These are phyloP conservation scores for Hansenula anomala DNA, from an alignment of 1,139 yeast genomes.

Conservation along the genomic window DNA sequence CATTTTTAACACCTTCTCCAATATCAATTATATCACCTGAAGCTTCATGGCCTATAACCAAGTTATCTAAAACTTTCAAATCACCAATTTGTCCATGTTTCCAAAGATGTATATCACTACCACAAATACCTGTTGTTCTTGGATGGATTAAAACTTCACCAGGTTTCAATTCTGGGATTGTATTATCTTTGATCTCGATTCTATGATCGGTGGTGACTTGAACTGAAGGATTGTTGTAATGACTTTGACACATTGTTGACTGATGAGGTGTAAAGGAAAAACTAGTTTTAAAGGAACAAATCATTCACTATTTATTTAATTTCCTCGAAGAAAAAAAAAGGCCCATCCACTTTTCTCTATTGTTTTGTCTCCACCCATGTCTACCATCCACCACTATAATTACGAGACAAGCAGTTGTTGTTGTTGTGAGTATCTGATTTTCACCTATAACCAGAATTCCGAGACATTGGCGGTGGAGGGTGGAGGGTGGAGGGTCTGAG, in stretches of 20 bases:
- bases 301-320: too few species aligned
- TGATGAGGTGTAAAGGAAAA: too few species aligned
- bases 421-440: too few species aligned
- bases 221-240: conserved; percentile 27
- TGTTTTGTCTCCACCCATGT: too few species aligned
- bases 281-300: too few species aligned
- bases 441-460: too few species aligned
- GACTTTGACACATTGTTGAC: conserved; percentile 1
- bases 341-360: too few species aligned
- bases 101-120: conserved; percentile 77
- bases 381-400: too few species aligned
- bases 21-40: conserved; percentile 61
- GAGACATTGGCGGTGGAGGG: too few species aligned
- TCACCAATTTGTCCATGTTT: conserved; percentile 73
- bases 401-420: too few species aligned
- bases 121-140: conserved; percentile 75
- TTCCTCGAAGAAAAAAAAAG: too few species aligned
- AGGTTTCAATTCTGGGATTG: conserved; percentile 28
- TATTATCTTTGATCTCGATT: conserved; percentile 29
- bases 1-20: conserved; percentile 50
- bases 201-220: conserved; percentile 28
- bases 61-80: conserved; percentile 47
- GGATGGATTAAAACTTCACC: conserved; percentile 42
- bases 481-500: too few species aligned
- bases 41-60: conserved; percentile 71